Percentiles rank a stretch among this genome's conserved stretches.
Evolutionary conservation across 306 rosid genomes (phyloP).

Genomic region (Geum urbanum): DNA sequence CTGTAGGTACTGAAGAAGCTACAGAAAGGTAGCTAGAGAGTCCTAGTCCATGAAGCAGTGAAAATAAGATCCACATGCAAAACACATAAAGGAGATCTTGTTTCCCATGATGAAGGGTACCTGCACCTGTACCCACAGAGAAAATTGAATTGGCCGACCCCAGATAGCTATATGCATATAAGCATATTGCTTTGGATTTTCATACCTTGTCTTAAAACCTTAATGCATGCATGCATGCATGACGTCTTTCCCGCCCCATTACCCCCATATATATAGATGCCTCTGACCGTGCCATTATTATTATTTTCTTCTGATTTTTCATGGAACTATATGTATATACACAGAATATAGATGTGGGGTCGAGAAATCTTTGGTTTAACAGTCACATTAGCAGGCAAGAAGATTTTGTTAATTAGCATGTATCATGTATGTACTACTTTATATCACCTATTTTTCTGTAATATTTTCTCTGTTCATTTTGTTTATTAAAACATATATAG

Average conservation of each 20-base stretch:
- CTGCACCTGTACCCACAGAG: slow-evolving; percentile 1
- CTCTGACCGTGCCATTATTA: too few species aligned
- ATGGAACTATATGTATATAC: neutral
- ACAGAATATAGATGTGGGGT: neutral
- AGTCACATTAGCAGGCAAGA: neutral
- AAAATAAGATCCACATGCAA: slow-evolving; percentile 4
- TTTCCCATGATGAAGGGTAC: slow-evolving; percentile 10
- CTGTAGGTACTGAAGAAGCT: neutral
- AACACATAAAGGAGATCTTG: neutral
- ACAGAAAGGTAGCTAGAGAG: neutral
- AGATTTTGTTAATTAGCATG: neutral
- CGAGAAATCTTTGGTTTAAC: neutral
- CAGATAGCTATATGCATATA: neutral
- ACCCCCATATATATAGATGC: neutral
- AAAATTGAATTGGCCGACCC: neutral
- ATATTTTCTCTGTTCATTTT: too few species aligned
- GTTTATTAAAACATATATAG: too few species aligned
- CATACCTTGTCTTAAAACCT: neutral
- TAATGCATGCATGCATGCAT: neutral
- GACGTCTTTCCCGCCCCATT: neutral
- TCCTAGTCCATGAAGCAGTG: neutral
- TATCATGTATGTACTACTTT: too few species aligned
- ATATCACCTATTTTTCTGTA: too few species aligned
- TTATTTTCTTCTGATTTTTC: neutral
- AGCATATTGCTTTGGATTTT: neutral